Evolutionary conservation across 1,284 basidiomycete genomes (phyloP).

Genomic region (Microbotryum violaceum): DNA sequence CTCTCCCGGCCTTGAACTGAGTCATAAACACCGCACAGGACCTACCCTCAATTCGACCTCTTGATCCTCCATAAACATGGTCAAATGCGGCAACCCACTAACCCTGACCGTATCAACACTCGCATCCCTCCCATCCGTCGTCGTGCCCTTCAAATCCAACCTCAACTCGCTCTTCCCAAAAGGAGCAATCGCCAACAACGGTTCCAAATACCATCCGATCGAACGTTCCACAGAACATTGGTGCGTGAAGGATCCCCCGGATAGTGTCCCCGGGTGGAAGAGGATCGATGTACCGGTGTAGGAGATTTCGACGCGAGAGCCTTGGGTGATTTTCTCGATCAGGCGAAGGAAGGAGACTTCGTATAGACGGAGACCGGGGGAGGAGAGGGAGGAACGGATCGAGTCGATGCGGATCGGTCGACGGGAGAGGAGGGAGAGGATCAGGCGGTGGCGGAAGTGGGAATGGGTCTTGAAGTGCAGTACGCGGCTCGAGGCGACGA

Average conservation of each 20-base stretch:
- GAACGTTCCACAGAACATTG: constrained; percentile 61
- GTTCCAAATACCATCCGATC: constrained; percentile 91
- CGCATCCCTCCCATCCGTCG: constrained; percentile 75
- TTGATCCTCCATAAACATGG: constrained; percentile 72
- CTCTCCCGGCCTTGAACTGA: neutral
- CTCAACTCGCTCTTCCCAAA: constrained; percentile 84
- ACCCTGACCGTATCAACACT: constrained; percentile 86
- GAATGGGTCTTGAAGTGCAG: constrained; percentile 48
- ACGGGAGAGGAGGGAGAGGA: constrained; percentile 80
- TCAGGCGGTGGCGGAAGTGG: constrained; percentile 73
- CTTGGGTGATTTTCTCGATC: constrained; percentile 89
- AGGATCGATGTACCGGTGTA: constrained; percentile 88
- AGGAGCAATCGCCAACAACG: constrained; percentile 79
- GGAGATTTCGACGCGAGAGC: constrained; percentile 90
- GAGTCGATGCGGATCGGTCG: constrained; percentile 77
- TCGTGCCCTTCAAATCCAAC: constrained; percentile 78
- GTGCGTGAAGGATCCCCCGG: constrained; percentile 73
- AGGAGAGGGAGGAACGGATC: constrained; percentile 84
- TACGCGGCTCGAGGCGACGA: no score
- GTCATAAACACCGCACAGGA: neutral
- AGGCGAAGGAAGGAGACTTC: constrained; percentile 86
- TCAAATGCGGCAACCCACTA: constrained; percentile 83
- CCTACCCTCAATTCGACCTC: constrained; percentile 72
- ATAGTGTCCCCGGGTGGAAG: constrained; percentile 83
- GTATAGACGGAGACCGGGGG: constrained; percentile 89